These are phyloP conservation scores for Coniochaeta hoffmannii DNA, from an alignment of 2,329 filamentous ascomycete genomes.

Conservation along the genomic window DNA sequence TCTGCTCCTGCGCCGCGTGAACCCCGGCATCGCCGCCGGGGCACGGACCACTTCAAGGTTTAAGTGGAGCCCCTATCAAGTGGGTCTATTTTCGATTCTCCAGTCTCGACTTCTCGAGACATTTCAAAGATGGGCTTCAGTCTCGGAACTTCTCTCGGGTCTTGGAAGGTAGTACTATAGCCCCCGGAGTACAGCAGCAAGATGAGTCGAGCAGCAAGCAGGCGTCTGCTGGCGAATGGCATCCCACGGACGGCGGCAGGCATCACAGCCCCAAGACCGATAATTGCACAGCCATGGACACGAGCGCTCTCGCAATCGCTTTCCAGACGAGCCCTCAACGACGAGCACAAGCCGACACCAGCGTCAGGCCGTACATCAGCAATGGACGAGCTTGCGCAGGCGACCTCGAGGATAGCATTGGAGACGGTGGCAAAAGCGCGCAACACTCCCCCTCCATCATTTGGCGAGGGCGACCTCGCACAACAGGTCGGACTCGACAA, in stretches of 20 bases:
- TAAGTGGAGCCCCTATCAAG: neutral
- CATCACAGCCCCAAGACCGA: constrained; percentile 4
- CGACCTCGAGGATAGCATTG: constrained; percentile 1
- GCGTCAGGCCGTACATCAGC: neutral
- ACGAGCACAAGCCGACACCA: neutral
- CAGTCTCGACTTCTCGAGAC: neutral
- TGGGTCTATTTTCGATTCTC: neutral
- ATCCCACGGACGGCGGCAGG: constrained; percentile 10
- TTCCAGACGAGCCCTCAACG: neutral
- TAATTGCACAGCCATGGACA: constrained; percentile 14
- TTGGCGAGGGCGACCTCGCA: constrained; percentile 8
- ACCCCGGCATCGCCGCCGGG: constrained; percentile 1
- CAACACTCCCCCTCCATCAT: constrained; percentile 3
- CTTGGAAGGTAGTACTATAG: neutral
- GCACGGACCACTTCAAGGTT: neutral
- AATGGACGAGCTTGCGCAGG: constrained; percentile 2
- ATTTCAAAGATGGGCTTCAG: neutral
- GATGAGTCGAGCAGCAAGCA: constrained; percentile 16
- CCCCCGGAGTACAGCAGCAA: neutral
- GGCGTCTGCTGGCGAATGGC: constrained; percentile 16
- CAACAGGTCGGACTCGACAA: constrained; percentile 16
- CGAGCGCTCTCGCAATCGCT: constrained; percentile 16
- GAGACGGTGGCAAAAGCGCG: constrained; percentile 1
- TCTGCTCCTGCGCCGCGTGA: neutral
- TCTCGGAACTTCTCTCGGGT: neutral